These are phyloP conservation scores for Lithospermum erythrorhizon DNA, from an alignment of 257 asterid species.

Conservation along the genomic window DNA sequence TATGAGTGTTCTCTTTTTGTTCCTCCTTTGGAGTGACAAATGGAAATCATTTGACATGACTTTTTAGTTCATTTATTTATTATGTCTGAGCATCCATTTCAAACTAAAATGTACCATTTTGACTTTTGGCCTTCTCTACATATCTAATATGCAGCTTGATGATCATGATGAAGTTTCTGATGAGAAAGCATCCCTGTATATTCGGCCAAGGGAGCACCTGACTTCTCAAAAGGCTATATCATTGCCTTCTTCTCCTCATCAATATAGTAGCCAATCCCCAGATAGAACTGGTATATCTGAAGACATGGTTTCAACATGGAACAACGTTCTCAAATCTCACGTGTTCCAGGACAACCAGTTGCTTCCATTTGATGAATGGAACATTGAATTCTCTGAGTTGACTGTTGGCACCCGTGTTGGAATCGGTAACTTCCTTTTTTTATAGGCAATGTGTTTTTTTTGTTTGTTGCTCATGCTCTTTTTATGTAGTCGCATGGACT, in stretches of 20 bases:
- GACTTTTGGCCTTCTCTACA: conserved; percentile 9
- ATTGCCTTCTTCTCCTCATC: conserved; percentile 93
- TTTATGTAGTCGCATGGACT: too few relatives aligned
- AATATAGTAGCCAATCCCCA: conserved; percentile 46
- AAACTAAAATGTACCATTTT: not conserved
- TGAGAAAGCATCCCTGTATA: conserved; percentile 23
- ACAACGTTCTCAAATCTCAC: conserved; percentile 67
- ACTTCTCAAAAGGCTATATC: conserved; percentile 48
- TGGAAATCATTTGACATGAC: not conserved
- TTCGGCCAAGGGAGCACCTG: conserved; percentile 25
- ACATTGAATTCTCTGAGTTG: conserved; percentile 82
- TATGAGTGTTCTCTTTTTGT: not conserved
- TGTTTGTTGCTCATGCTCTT: too few relatives aligned
- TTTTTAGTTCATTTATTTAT: too few relatives aligned
- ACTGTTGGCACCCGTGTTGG: conserved; percentile 94
- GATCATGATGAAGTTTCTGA: conserved; percentile 19
- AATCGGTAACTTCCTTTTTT: conserved; percentile 43
- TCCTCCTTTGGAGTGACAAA: not conserved
- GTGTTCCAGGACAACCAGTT: conserved; percentile 72
- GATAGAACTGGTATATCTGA: conserved; percentile 25
- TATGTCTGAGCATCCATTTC: too few relatives aligned
- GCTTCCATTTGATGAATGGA: conserved; percentile 89
- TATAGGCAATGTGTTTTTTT: not conserved
- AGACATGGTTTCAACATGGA: conserved; percentile 72
- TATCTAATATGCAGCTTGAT: conserved; percentile 10